Conservation (phyloP, 306 rosid species). For the Fragaria ananassa region DNA sequence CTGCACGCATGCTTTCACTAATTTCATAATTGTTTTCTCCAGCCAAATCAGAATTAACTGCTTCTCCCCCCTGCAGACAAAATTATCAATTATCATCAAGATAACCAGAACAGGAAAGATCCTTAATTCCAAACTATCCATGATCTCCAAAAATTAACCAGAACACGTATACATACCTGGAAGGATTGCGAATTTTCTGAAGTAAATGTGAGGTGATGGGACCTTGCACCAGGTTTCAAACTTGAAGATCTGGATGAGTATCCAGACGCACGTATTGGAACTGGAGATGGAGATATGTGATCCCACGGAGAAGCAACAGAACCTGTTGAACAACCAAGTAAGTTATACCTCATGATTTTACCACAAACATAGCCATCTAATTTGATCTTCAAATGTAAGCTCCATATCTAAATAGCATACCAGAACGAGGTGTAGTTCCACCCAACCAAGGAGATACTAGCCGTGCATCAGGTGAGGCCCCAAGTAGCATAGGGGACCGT, state of each 20-base stretch:
- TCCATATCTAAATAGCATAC: slow-evolving; percentile 43
- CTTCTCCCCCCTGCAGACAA: slow-evolving; percentile 49
- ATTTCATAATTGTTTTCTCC: slow-evolving; percentile 69
- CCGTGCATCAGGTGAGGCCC: slow-evolving; percentile 95
- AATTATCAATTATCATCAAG: slow-evolving; percentile 6
- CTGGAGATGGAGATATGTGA: slow-evolving; percentile 83
- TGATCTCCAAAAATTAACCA: slow-evolving; percentile 1
- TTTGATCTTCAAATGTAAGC: slow-evolving; percentile 3
- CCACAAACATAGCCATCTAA: slow-evolving; percentile 17
- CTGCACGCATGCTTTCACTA: slow-evolving; percentile 83
- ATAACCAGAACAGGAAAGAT: not conserved
- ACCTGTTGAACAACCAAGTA: slow-evolving; percentile 41
- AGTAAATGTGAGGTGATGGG: slow-evolving; percentile 54
- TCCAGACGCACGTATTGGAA: slow-evolving; percentile 92
- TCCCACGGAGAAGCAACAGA: slow-evolving; percentile 87
- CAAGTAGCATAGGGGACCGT: slow-evolving; percentile 85
- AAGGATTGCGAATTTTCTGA: slow-evolving; percentile 40
- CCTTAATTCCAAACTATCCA: not conserved
- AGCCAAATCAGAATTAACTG: slow-evolving; percentile 38
- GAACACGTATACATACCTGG: not conserved
- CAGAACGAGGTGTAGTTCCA: slow-evolving; percentile 63
- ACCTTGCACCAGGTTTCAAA: slow-evolving; percentile 58
- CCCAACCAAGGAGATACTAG: slow-evolving; percentile 95
- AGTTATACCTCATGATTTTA: slow-evolving; percentile 17
- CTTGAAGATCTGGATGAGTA: slow-evolving; percentile 61